These are phyloP conservation scores for Geum urbanum DNA, from an alignment of 306 rosid species.

Conservation along the genomic window DNA sequence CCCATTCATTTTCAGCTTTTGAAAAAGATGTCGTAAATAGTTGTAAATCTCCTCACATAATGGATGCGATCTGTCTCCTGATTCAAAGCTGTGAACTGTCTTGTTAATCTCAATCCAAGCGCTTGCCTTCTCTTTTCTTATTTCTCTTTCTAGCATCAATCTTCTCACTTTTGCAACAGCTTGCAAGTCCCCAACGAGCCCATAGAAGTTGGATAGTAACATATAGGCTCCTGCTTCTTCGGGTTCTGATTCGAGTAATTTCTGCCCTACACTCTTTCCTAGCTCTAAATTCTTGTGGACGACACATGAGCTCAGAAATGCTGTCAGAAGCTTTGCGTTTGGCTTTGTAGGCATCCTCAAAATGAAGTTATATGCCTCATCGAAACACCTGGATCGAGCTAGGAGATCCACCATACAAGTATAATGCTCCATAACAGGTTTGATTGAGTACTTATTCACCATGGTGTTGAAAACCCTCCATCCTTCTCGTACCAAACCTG, in stretches of 20 bases:
- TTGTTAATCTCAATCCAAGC: constrained; percentile 33
- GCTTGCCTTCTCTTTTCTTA: constrained; percentile 27
- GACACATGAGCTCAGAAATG: constrained; percentile 29
- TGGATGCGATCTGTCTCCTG: constrained; percentile 30
- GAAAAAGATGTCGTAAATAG: constrained; percentile 14
- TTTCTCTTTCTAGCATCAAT: constrained; percentile 19
- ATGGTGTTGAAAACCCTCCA: constrained; percentile 26
- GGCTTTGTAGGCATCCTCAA: constrained; percentile 30
- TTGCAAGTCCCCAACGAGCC: constrained; percentile 29
- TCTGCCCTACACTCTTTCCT: constrained; percentile 20
- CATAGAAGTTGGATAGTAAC: constrained; percentile 32
- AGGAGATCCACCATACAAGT: constrained; percentile 39
- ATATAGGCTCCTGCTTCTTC: constrained; percentile 33
- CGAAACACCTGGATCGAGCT: constrained; percentile 20
- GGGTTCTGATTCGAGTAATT: constrained; percentile 25
- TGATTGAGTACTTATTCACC: constrained; percentile 21
- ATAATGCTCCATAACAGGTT: constrained; percentile 35
- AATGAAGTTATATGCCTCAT: constrained; percentile 25
- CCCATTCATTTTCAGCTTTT: constrained; percentile 19
- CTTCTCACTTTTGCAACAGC: constrained; percentile 27
- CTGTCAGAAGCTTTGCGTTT: constrained; percentile 23
- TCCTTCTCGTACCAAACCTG: constrained; percentile 34
- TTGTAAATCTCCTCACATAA: constrained; percentile 17
- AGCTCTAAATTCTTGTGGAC: constrained; percentile 22
- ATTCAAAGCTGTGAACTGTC: constrained; percentile 26